These are phyloP conservation scores for Theobroma grandiflorum DNA, from an alignment of 441 rosid genomes.

Conservation along the genomic window DNA sequence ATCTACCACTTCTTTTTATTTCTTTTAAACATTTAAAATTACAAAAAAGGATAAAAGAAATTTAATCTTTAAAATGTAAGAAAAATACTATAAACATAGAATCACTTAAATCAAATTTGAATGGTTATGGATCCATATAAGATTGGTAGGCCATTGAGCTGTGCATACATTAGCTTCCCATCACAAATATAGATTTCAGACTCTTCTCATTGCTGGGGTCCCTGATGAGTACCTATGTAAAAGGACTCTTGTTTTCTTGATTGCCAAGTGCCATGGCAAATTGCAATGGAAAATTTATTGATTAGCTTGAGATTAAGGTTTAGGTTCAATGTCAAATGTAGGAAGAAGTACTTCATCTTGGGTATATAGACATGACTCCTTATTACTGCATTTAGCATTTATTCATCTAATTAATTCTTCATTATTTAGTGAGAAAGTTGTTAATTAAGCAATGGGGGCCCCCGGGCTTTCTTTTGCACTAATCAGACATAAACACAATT, in stretches of 20 bases:
- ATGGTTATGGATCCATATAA: background rate
- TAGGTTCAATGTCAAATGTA: too few relatives aligned
- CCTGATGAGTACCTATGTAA: background rate
- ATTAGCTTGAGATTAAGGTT: too few relatives aligned
- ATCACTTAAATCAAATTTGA: background rate
- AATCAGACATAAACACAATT: too few relatives aligned
- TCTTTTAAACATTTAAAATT: background rate
- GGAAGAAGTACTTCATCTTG: too few relatives aligned
- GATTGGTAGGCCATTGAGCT: background rate
- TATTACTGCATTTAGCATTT: too few relatives aligned
- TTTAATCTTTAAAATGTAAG: background rate
- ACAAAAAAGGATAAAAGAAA: too few relatives aligned
- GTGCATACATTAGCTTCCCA: background rate
- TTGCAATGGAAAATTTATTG: too few relatives aligned
- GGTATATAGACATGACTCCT: too few relatives aligned
- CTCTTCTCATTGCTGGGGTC: background rate
- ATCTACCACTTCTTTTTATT: background rate
- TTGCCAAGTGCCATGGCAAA: background rate
- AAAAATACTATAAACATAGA: background rate
- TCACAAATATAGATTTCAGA: background rate
- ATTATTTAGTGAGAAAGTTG: too few relatives aligned
- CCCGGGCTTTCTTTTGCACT: too few relatives aligned
- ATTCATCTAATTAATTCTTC: too few relatives aligned
- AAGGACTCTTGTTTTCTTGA: background rate
- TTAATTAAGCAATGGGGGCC: too few relatives aligned